These are phyloP conservation scores for Fusarium solani-melongenae DNA, from an alignment of 2,329 filamentous ascomycete genomes.

Conservation along the genomic window DNA sequence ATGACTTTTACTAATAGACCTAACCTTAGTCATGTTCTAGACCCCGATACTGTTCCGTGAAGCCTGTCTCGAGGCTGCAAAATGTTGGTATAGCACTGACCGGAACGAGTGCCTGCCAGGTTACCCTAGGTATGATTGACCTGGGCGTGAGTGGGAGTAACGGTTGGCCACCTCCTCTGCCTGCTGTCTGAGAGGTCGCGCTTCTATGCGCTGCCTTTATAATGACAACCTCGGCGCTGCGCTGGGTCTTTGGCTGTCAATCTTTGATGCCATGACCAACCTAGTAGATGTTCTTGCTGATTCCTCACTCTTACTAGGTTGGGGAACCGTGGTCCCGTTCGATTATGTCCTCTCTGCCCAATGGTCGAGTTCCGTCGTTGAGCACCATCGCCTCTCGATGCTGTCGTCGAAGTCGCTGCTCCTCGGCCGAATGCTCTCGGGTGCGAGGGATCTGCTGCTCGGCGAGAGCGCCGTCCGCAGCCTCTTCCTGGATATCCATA, in stretches of 20 bases:
- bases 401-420: slow-evolving; percentile 78
- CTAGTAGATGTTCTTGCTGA: background rate
- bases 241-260: background rate
- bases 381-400: slow-evolving; percentile 91
- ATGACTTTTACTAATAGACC: background rate
- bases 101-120: background rate
- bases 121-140: background rate
- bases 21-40: background rate
- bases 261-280: background rate
- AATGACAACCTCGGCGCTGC: background rate
- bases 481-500: slow-evolving; percentile 48
- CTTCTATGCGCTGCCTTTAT: background rate
- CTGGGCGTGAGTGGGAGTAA: background rate
- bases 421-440: slow-evolving; percentile 69
- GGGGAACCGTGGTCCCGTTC: slow-evolving; percentile 66
- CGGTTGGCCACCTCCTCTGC: background rate
- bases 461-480: slow-evolving; percentile 32
- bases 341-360: slow-evolving; percentile 82
- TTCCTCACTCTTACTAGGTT: slow-evolving; percentile 9
- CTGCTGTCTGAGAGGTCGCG: background rate
- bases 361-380: slow-evolving; percentile 82
- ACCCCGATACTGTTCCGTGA: background rate
- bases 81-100: background rate
- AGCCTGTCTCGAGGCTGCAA: background rate
- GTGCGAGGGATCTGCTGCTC: slow-evolving; percentile 47